These are phyloP conservation scores for Penicillium macrosclerotiorum DNA, from an alignment of 495 filamentous ascomycete genomes.

Conservation along the genomic window DNA sequence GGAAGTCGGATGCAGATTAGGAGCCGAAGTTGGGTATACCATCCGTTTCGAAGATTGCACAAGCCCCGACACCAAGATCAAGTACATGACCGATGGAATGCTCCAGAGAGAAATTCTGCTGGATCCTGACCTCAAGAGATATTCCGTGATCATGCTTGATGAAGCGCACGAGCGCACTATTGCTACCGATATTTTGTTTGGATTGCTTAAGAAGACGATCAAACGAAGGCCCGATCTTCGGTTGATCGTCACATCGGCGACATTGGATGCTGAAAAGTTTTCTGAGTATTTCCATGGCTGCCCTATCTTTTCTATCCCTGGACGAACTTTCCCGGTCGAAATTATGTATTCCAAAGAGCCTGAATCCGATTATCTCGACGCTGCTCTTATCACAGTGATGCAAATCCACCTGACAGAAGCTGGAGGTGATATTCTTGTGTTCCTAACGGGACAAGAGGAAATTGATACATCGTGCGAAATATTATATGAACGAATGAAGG, in stretches of 20 bases:
- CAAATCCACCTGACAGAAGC: conserved; percentile 94
- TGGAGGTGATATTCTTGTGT: conserved; percentile 87
- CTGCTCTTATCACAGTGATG: conserved; percentile 95
- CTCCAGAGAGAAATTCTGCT: conserved; percentile 91
- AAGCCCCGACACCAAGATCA: conserved; percentile 85
- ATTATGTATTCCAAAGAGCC: conserved; percentile 93
- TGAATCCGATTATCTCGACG: conserved; percentile 93
- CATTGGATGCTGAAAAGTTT: conserved; percentile 96
- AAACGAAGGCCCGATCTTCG: conserved; percentile 84
- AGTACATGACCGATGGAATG: conserved; percentile 99
- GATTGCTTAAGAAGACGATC: conserved; percentile 88
- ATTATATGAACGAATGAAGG: conserved; percentile 94
- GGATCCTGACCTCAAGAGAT: conserved; percentile 81
- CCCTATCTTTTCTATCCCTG: conserved; percentile 95
- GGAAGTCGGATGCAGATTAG: conserved; percentile 89
- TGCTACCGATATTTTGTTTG: conserved; percentile 92
- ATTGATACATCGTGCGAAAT: conserved; percentile 95
- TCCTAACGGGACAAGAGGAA: conserved; percentile 96
- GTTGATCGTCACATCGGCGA: conserved; percentile 94
- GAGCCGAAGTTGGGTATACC: conserved; percentile 93
- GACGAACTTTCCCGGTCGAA: conserved; percentile 91
- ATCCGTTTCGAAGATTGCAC: conserved; percentile 98
- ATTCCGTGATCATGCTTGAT: conserved; percentile 97
- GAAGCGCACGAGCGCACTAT: conserved; percentile 98
- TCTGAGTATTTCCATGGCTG: conserved; percentile 91